phyloP scores from a whole-genome alignment of 2,329 filamentous ascomycete genomes.

The Alternaria sp. region DNA sequence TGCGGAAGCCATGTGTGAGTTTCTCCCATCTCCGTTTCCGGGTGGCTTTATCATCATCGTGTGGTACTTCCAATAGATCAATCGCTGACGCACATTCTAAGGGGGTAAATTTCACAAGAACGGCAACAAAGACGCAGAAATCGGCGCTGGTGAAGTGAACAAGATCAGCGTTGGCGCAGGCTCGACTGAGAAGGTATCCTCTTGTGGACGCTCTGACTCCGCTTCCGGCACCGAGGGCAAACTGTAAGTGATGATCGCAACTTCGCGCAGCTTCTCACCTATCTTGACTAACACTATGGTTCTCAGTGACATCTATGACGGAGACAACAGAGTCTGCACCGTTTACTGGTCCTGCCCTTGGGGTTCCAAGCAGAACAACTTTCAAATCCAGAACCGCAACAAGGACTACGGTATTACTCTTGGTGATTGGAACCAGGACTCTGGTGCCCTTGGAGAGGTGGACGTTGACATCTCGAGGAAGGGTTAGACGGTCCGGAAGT shows the following conservation, averaged over 20 bases:
- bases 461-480: not conserved
- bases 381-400: not conserved
- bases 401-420: not conserved
- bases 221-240: not conserved
- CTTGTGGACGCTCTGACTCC: not conserved
- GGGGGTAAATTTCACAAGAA: not conserved
- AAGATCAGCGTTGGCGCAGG: not conserved
- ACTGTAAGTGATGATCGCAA: not conserved
- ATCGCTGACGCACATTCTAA: not conserved
- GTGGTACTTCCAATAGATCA: not conserved
- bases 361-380: not conserved
- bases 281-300: not conserved
- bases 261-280: not conserved
- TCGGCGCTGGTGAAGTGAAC: not conserved
- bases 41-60: accelerated
- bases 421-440: not conserved
- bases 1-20: not conserved
- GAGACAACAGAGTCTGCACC: not conserved
- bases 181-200: not conserved
- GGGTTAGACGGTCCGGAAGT: not conserved
- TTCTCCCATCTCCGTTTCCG: not conserved
- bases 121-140: not conserved
- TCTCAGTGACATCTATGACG: not conserved
- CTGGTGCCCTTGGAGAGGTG: not conserved
- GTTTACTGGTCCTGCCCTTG: not conserved